phyloP scores from a whole-genome alignment of 2,329 filamentous ascomycete genomes.

The Didymella lethalis region DNA sequence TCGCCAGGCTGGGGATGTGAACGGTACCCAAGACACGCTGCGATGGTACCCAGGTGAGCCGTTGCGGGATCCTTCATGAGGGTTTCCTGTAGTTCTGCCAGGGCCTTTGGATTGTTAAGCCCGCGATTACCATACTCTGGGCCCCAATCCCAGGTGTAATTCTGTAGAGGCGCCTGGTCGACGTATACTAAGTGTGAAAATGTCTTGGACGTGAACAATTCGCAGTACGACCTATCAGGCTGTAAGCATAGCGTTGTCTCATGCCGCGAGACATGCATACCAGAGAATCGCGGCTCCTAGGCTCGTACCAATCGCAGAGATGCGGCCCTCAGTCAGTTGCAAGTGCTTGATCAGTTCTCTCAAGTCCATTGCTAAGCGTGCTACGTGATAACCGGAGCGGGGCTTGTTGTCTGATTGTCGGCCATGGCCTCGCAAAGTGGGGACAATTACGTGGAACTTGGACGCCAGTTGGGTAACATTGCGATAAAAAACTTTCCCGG shows the following conservation, averaged over 20 bases:
- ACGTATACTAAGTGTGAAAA: slow-evolving; percentile 40
- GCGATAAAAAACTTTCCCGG: slow-evolving; percentile 30
- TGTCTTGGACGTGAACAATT: slow-evolving; percentile 32
- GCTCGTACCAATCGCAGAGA: slow-evolving; percentile 32
- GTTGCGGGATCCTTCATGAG: slow-evolving; percentile 23
- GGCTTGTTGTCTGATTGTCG: slow-evolving; percentile 35
- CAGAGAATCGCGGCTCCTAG: slow-evolving; percentile 37
- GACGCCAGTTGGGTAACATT: slow-evolving; percentile 24
- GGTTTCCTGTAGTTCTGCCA: slow-evolving; percentile 26
- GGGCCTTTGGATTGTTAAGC: slow-evolving; percentile 28
- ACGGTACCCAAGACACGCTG: slow-evolving; percentile 36
- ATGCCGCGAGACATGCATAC: not conserved
- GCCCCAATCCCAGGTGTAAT: slow-evolving; percentile 38
- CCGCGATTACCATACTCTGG: slow-evolving; percentile 32
- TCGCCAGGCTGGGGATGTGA: slow-evolving; percentile 30
- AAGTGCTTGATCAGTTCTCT: slow-evolving; percentile 35
- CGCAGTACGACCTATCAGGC: slow-evolving; percentile 31
- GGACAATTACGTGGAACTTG: slow-evolving; percentile 25
- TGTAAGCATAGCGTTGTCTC: not conserved
- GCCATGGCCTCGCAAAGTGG: slow-evolving; percentile 40
- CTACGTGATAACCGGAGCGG: slow-evolving; percentile 38
- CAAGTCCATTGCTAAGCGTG: slow-evolving; percentile 39
- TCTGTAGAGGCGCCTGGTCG: slow-evolving; percentile 41
- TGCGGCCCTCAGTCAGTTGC: slow-evolving; percentile 12
- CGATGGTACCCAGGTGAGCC: slow-evolving; percentile 34